These are phyloP conservation scores for Huntiella omanensis DNA, from an alignment of 2,329 filamentous ascomycete species.

Conservation along the genomic window DNA sequence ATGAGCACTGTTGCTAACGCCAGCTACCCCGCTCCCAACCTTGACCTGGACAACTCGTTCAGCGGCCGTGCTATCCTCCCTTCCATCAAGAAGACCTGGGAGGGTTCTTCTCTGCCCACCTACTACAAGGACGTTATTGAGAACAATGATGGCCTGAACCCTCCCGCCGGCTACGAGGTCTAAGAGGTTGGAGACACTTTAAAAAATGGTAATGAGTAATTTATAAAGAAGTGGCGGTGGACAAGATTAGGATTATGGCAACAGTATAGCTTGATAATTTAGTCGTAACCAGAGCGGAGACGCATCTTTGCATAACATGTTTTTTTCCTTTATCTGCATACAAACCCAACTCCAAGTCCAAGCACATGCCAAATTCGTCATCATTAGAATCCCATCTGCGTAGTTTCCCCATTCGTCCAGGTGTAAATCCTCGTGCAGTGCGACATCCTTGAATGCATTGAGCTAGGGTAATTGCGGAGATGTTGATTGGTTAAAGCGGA, in stretches of 20 bases:
- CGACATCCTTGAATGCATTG: no score
- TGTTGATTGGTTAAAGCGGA: no score
- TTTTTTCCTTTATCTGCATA: no score
- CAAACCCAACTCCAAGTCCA: no score
- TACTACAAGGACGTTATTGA: constrained; percentile 25
- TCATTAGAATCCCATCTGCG: no score
- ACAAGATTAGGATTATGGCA: not conserved
- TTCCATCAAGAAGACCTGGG: constrained; percentile 22
- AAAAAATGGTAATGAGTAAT: not conserved
- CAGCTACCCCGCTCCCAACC: constrained; percentile 23
- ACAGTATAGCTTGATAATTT: not conserved
- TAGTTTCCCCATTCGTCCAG: no score
- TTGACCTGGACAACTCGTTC: constrained; percentile 18
- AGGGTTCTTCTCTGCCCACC: constrained; percentile 19
- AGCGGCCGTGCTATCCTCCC: constrained; percentile 20
- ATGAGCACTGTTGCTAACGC: constrained; percentile 22
- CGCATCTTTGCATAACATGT: no score
- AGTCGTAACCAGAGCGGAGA: not conserved
- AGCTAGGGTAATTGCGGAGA: no score
- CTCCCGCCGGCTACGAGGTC: constrained; percentile 16
- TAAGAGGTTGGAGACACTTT: not conserved
- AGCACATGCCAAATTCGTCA: no score
- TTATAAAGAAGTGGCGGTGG: not conserved
- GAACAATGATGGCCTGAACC: constrained; percentile 24
- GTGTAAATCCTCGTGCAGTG: no score